Conservation (phyloP, 2,329 filamentous ascomycete genomes). For the Talaromyces marneffei region DNA sequence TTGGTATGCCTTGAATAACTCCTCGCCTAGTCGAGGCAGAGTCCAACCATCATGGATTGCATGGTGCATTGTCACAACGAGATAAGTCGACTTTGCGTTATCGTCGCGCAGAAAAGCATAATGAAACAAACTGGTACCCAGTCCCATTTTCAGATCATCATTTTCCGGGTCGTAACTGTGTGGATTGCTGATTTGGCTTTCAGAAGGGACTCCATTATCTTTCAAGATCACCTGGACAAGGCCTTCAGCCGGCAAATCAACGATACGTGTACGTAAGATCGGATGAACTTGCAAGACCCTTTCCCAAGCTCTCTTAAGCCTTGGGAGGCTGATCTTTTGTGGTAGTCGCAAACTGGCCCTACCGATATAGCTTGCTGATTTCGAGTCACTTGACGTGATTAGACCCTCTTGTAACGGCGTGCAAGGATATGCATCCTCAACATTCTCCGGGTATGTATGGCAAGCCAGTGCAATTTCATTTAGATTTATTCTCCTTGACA, state of each 20-base stretch:
- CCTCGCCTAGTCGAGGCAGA: slow-evolving; percentile 30
- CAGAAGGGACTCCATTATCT: slow-evolving; percentile 17
- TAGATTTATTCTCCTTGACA: neutral
- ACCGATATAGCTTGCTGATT: slow-evolving; percentile 38
- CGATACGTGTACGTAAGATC: slow-evolving; percentile 19
- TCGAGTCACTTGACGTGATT: slow-evolving; percentile 41
- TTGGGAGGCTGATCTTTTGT: neutral
- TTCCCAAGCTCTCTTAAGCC: slow-evolving; percentile 27
- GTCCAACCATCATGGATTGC: slow-evolving; percentile 49
- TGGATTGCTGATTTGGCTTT: neutral
- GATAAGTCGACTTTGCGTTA: slow-evolving; percentile 10
- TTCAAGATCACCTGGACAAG: slow-evolving; percentile 36
- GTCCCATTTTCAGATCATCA: neutral
- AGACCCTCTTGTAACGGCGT: slow-evolving; percentile 40
- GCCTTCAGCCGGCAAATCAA: slow-evolving; percentile 28
- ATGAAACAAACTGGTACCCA: slow-evolving; percentile 17
- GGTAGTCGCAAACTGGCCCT: slow-evolving; percentile 21
- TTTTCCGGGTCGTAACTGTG: neutral
- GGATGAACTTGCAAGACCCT: neutral
- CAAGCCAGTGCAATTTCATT: slow-evolving; percentile 17
- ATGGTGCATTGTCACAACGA: slow-evolving; percentile 48
- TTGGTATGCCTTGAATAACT: neutral
- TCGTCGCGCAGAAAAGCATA: neutral
- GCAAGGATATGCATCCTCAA: slow-evolving; percentile 39
- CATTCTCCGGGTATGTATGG: slow-evolving; percentile 18